Conservation (phyloP, 305 asterid genomes). For the Fraxinus greggii region DNA sequence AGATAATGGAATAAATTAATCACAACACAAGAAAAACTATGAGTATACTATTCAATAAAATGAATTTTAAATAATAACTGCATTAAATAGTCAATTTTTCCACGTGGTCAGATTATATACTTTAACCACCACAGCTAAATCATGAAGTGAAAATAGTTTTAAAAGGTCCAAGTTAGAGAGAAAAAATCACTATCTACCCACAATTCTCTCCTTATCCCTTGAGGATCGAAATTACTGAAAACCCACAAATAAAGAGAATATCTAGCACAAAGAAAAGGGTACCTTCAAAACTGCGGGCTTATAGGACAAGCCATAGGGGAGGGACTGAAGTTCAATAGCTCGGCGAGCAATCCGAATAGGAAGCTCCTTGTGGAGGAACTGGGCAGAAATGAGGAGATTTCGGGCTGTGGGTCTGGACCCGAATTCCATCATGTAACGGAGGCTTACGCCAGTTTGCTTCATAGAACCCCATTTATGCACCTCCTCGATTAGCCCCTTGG, state of each 20-base stretch:
- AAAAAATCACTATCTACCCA: background rate
- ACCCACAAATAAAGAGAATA: background rate
- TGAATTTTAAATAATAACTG: background rate
- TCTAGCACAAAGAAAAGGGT: background rate
- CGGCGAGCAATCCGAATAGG: constrained; percentile 85
- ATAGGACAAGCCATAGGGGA: constrained; percentile 69
- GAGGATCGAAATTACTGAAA: background rate
- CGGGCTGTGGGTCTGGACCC: constrained; percentile 68
- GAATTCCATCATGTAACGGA: constrained; percentile 91
- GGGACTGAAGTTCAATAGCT: constrained; percentile 71
- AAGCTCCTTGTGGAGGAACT: constrained; percentile 84
- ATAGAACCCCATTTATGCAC: constrained; percentile 73
- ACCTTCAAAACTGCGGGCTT: constrained; percentile 90
- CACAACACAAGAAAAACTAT: background rate
- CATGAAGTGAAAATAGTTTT: background rate
- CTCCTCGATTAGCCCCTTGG: constrained; percentile 57
- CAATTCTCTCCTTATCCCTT: background rate
- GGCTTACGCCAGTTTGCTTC: constrained; percentile 92
- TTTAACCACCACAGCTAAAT: background rate
- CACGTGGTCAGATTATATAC: background rate
- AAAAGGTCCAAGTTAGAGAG: background rate
- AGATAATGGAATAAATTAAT: background rate
- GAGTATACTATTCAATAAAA: background rate
- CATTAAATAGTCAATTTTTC: background rate
- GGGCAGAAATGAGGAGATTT: constrained; percentile 77